Evolutionary conservation across 805 yeast genomes (phyloP).

Genomic region (Scheffersomyces lignosus): DNA sequence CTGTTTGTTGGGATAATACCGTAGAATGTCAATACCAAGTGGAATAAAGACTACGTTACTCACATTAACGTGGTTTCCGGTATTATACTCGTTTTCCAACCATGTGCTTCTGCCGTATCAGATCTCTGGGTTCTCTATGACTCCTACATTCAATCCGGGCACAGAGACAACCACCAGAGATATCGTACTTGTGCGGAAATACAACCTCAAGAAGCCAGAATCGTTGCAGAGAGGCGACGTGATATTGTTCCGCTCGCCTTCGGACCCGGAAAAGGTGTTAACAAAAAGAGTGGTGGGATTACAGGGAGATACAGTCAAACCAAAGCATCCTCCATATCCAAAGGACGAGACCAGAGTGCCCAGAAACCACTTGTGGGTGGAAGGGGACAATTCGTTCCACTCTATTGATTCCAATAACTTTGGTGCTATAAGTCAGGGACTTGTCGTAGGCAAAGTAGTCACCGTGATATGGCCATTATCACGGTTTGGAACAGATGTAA

Average conservation of each 20-base stretch:
- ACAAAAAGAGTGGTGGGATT: conserved; percentile 79
- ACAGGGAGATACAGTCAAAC: conserved; percentile 66
- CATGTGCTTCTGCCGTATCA: conserved; percentile 72
- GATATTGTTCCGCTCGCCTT: conserved; percentile 74
- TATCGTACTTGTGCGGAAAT: conserved; percentile 71
- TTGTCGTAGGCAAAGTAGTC: conserved; percentile 75
- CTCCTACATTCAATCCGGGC: conserved; percentile 82
- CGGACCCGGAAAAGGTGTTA: conserved; percentile 71
- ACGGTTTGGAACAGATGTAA: conserved; percentile 29
- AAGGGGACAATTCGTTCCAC: conserved; percentile 81
- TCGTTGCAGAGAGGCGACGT: conserved; percentile 65
- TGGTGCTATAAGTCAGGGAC: conserved; percentile 84
- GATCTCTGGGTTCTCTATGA: conserved; percentile 82
- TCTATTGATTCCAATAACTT: conserved; percentile 83
- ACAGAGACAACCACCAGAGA: conserved; percentile 47
- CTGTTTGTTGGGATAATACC: too few relatives aligned
- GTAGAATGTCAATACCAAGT: neutral
- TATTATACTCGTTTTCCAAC: conserved; percentile 63
- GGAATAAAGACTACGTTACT: conserved; percentile 24
- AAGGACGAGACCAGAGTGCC: conserved; percentile 63
- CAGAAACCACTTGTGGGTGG: conserved; percentile 86
- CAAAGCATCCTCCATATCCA: conserved; percentile 66
- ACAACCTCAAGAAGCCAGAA: conserved; percentile 47
- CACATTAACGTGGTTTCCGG: conserved; percentile 72
- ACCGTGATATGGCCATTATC: conserved; percentile 65